A percentile compares a stretch with the other conserved stretches of the same genome.
Conservation (phyloP, 1,139 yeast species). For the Candida freyschussii region DNA sequence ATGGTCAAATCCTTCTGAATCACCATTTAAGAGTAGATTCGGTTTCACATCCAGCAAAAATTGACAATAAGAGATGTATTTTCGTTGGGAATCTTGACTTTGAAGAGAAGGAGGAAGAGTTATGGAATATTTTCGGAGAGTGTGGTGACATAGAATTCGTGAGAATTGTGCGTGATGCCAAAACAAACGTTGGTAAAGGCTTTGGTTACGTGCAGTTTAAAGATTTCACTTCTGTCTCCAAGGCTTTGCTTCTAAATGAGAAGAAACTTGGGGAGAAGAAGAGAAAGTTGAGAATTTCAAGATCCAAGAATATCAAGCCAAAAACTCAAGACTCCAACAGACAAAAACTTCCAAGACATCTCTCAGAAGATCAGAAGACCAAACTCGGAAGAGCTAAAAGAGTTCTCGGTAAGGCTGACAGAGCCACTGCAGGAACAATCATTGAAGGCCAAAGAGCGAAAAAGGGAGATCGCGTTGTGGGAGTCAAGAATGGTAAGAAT, state of each 20-base stretch:
- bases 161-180: conserved; percentile 84
- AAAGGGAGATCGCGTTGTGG: conserved; percentile 58
- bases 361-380: conserved; percentile 66
- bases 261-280: conserved; percentile 43
- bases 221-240: conserved; percentile 75
- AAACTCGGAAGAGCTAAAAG: conserved; percentile 74
- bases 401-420: conserved; percentile 75
- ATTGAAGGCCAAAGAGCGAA: conserved; percentile 83
- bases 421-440: conserved; percentile 56
- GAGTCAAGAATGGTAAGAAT: conserved; percentile 51
- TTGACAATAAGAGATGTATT: conserved; percentile 77
- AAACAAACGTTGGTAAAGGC: conserved; percentile 95
- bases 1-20: conserved; percentile 63
- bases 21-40: conserved; percentile 89
- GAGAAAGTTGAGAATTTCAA: conserved; percentile 71
- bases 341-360: conserved; percentile 22
- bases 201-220: conserved; percentile 93
- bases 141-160: conserved; percentile 81
- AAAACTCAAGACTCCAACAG: conserved; percentile 20
- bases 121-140: conserved; percentile 76
- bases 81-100: conserved; percentile 95
- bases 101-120: conserved; percentile 83
- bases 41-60: conserved; percentile 83
- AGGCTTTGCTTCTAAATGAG: conserved; percentile 75
- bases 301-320: conserved; percentile 61